Base-by-base conservation (phyloP, 2,329 filamentous ascomycete species). In the Onygenales sp. region DNA sequence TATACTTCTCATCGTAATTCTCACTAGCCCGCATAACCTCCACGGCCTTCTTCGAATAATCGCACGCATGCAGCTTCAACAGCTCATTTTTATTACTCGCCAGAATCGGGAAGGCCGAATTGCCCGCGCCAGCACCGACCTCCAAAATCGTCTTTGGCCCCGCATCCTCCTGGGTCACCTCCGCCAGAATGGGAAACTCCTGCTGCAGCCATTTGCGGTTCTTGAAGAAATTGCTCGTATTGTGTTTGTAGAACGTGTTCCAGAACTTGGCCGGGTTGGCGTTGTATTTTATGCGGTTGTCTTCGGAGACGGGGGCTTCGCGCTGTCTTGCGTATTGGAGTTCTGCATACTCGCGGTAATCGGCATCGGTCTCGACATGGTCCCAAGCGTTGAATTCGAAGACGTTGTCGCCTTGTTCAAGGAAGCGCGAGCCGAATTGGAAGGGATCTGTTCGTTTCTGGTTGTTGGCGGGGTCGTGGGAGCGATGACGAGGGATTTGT, bases 381-480 rank as follows among this genome's bases (percentile, higher is more conserved):
- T 98, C 93, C 93, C 93, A 98, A 39, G 93, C 93, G 70, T 98
- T 98, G 81, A 93, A 95, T 69, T 94, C 87, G 73, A 92, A 98
- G 64, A 95, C 88, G 67, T 97, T 80, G 73, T 95, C 91, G 65
- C 84, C 82, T 68, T 92, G 79, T 63, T 87, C 83, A 50, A 98
- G 82, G 64, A 81, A 87, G 55, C 92, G 88, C 47, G 88, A 93
- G 56, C 93, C 93, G 70, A 98, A 98, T 71, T 94, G 86, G 71
- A 97, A 98, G 14, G 93, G 93, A 66, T 96, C 90, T 66, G 76
- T 87, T 63, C 89, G 82, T 75, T 97, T 97, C 72, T 86, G 77
- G 69, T 90, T 93, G 69, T 85, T 84, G 55, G 75, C 63, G 40
- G 87, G 83, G 61, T 71, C 67, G 69, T 91, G 86, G 21, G 86